Evolutionary conservation across 106 monocot species (phyloP), one percentile per base, ranked within the genome.

Genomic region (Dioscorea zingiberensis): DNA sequence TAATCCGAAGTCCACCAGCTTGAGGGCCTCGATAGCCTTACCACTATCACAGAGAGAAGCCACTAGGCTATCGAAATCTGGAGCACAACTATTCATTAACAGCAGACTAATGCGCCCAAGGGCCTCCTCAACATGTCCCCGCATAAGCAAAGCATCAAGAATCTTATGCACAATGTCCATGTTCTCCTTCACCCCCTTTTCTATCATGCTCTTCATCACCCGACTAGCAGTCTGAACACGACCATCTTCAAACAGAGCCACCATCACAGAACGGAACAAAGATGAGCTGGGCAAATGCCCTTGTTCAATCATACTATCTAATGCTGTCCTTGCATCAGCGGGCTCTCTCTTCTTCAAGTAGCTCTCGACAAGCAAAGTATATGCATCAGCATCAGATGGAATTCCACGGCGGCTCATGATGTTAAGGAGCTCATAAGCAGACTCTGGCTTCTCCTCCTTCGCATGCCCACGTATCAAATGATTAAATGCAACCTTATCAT

Each of bases 81-180:
- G 86, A 46, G 53, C 10, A 21, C 72, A 80, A 23, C 65, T 68
- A 48, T 89, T 89, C 66, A 60, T 60, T 63, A 86, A 28, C 74
- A 92, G 66, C 58, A 98, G 76, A 70, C 86, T 78, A 57, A 86
- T 79, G 26, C 97, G 85, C 2, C 97, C 92, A 7, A 98, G 57
- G 10, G 92, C 97, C 73, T 98, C 97, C 73, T 89, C 92, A n/a
- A 92, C 79, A 70, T 98, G 97, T 8, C 89, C 97, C 69, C 97
- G 89, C 70, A 80, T 76, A 44, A 98, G 57, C 22, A 98, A 84
- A 11, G 77, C 86, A 74, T 92, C 92, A 14, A 98, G 59, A 44
- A 98, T 86, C 74, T 79, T 86, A 24, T 88, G 75, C 4, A 73
- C 80, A 72, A 92, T 38, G 69, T 93, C 97, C 77, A 77, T 71